Base-by-base conservation (phyloP, 2,329 filamentous ascomycete genomes). In the Venturiaceae sp. region DNA sequence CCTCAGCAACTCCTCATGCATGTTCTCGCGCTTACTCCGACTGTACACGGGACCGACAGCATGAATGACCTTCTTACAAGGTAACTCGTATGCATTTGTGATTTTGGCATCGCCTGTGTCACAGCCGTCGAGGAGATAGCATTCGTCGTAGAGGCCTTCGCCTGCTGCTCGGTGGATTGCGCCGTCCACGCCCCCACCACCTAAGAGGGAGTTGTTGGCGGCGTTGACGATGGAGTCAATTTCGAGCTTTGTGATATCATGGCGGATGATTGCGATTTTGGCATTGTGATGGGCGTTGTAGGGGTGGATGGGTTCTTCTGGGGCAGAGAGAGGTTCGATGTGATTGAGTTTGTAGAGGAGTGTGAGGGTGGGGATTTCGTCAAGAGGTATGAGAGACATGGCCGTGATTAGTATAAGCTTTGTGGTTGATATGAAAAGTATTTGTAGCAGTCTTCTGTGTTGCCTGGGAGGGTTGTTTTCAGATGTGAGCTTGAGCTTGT, bases 141-240 rank as follows among this genome's bases (percentile, higher is more conserved):
- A 96, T 74, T 94, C 92, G 8, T 76, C 67, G 21, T 85, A 63
- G 0, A 97, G 81, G 0, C 72, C 71, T 0, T 75, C 81, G 0
- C 94, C 94, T 0, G 94, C 92, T 41, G 87, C 90, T 32, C 80
- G 73, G 70, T 97, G 94, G 65, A 97, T 96, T 30, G 91, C 88
- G 39, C 77, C 77, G 59, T 80, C 77, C 16, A 97, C 91, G 36
- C 94, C 94, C n/a, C 91, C 90, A 57, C 94, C 94, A 58, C 92
- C 91, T 0, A 88, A 79, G 0, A 97, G 82, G 1, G 80, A 80
- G 9, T 73, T 74, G 71, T 97, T 97, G 47, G 94, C 92, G 1
- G 94, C 92, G 70, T 97, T 97, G 70, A 97, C 92, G 64, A 96
- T 94, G 63, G 87, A 87, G 67, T 91, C 89, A 50, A 91, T 80